These are phyloP conservation scores for Geum urbanum DNA, from an alignment of 306 rosid species.

Conservation along the genomic window DNA sequence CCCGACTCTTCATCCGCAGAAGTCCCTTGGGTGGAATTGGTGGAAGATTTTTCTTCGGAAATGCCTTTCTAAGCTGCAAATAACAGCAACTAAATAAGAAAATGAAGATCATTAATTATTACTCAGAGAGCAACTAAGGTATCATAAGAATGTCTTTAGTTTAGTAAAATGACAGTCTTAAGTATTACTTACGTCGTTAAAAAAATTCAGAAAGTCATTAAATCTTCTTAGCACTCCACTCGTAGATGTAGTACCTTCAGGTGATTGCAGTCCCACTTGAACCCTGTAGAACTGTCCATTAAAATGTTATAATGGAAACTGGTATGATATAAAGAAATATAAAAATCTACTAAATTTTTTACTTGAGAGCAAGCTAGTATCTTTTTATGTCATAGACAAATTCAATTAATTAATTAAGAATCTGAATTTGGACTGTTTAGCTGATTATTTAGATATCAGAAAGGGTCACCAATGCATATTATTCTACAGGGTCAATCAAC, in stretches of 20 bases:
- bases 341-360: slow-evolving; percentile 12
- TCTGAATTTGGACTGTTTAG: not conserved
- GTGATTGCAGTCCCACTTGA: slow-evolving; percentile 92
- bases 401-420: not conserved
- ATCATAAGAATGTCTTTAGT: not conserved
- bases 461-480: not conserved
- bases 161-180: not conserved
- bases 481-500: not conserved
- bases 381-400: not conserved
- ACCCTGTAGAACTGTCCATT: slow-evolving; percentile 98
- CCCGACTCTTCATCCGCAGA: slow-evolving; percentile 74
- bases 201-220: slow-evolving; percentile 87
- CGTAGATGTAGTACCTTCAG: slow-evolving; percentile 64
- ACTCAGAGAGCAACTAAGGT: slow-evolving; percentile 1
- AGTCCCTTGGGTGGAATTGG: slow-evolving; percentile 95
- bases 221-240: slow-evolving; percentile 79
- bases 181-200: slow-evolving; percentile 62
- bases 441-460: not conserved
- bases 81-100: slow-evolving; percentile 3
- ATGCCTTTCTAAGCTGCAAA: slow-evolving; percentile 69
- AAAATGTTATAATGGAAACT: slow-evolving; percentile 52
- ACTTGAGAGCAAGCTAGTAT: not conserved
- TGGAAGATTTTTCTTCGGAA: slow-evolving; percentile 76
- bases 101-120: no score
- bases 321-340: slow-evolving; percentile 16